Evolutionary conservation across 129 eudicot species (phyloP).

Genomic region (Helianthus tuberosus): DNA sequence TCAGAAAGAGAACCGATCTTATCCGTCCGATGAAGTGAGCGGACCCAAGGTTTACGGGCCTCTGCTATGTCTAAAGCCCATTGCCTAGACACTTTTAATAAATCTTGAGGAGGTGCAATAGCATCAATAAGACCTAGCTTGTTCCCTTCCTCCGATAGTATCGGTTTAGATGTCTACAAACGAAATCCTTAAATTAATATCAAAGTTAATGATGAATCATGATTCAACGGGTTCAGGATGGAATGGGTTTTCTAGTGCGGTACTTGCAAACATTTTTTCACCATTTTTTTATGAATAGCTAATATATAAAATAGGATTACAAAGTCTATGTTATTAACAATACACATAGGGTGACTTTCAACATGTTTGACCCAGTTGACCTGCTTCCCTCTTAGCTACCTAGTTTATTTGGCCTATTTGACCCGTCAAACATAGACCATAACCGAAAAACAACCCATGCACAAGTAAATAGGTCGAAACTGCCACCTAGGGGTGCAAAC

Average conservation of each 20-base stretch:
- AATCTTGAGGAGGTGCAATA: slow-evolving; percentile 67
- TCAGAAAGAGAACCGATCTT: slow-evolving; percentile 85
- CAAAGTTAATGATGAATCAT: slow-evolving; percentile 14
- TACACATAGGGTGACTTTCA: too few relatives aligned
- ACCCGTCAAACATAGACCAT: too few relatives aligned
- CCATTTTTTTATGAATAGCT: too few relatives aligned
- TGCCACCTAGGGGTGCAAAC: background rate
- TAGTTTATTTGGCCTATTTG: too few relatives aligned
- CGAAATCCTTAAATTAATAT: slow-evolving; percentile 8
- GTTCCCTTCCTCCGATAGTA: slow-evolving; percentile 83
- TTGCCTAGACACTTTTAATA: slow-evolving; percentile 63
- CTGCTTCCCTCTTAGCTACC: too few relatives aligned
- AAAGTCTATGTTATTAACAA: too few relatives aligned
- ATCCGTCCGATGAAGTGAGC: slow-evolving; percentile 77
- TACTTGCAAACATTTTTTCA: too few relatives aligned
- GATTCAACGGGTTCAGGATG: background rate
- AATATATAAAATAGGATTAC: too few relatives aligned
- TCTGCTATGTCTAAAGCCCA: slow-evolving; percentile 93
- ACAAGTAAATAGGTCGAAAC: too few relatives aligned
- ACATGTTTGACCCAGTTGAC: too few relatives aligned
- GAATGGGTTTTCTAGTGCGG: too few relatives aligned
- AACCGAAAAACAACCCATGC: too few relatives aligned
- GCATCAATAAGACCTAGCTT: slow-evolving; percentile 87
- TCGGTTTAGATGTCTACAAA: slow-evolving; percentile 71
- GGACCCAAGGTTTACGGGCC: slow-evolving; percentile 79